Conservation (phyloP, 495 filamentous ascomycete genomes). For the Penicillium steckii region DNA sequence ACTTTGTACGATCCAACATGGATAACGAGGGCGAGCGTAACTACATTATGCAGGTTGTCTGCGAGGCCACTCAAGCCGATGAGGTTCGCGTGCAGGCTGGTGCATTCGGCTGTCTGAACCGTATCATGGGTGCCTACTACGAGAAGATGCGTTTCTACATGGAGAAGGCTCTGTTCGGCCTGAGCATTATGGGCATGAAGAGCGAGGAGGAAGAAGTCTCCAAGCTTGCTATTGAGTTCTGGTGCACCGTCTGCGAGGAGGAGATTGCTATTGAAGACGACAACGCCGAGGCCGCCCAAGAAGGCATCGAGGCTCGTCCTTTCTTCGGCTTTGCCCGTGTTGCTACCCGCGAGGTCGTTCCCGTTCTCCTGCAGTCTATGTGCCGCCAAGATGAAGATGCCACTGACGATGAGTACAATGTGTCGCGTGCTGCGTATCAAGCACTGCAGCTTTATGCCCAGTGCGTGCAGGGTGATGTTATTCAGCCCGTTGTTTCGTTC, state of each 20-base stretch:
- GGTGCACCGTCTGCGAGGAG: conserved; percentile 99
- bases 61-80: conserved; percentile 91
- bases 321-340: conserved; percentile 91
- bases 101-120: conserved; percentile 94
- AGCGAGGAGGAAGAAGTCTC: conserved; percentile 95
- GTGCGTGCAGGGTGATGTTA: conserved; percentile 77
- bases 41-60: conserved; percentile 99
- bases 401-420: conserved; percentile 92
- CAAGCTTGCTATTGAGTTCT: conserved; percentile 97
- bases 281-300: conserved; percentile 74
- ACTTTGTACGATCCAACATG: conserved; percentile 97
- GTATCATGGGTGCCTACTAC: conserved; percentile 97
- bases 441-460: conserved; percentile 94
- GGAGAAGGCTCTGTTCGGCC: conserved; percentile 97
- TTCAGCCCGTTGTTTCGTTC: conserved; percentile 79
- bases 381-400: conserved; percentile 98
- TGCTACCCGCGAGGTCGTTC: conserved; percentile 87
- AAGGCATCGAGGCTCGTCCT: conserved; percentile 74
- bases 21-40: conserved; percentile 98
- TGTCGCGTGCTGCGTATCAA: conserved; percentile 93
- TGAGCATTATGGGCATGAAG: conserved; percentile 99
- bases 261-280: conserved; percentile 97
- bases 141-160: conserved; percentile 99
- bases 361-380: conserved; percentile 82
- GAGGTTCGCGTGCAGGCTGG: conserved; percentile 91